Base-by-base conservation (phyloP, 345 rosid species). In the Mallotus nudiflorus region DNA sequence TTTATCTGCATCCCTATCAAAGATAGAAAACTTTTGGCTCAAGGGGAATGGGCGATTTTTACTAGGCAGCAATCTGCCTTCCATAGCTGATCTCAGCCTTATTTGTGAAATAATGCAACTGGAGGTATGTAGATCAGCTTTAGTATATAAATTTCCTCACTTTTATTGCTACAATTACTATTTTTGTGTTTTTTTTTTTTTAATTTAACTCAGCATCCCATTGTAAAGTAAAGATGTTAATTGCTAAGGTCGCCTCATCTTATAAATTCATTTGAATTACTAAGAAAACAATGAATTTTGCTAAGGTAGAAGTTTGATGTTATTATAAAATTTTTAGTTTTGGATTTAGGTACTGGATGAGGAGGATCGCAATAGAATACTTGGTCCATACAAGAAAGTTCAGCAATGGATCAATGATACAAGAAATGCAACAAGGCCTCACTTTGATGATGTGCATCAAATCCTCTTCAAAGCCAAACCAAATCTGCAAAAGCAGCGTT, bases 31-130 rank as follows among this genome's bases (percentile, higher is more conserved):
- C 15, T 50, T 88, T 53, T 89, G 98, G 98, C 94, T 93, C 51
- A 85, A 85, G 66, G 91, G 87, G 20, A 85, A 80, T 73, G 89
- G 88, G 19, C 82, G 77, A 37, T 93, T 87, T 81, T 73, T 89
- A 82, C 68, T 88, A 5, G 94, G 91, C 62, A 80, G 89, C 72
- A 86, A 86, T 83, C 96, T 87, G 68, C 94, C 94, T 46, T 85
- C 96, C 16, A 83, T 93, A 70, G 97, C 96, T 61, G 97, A 93
- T 81, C 84, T 93, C 57, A 87, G 88, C 86, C 90, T 93, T 28
- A 89, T 85, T 9, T 93, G 96, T 67, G 93, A 91, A 75, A 72
- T 91, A 71, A 89, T 79, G 90, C 96, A 88, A 69, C 85, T 89
- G 60, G 89, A 89, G 92, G 95, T 89, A 80, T 49, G 56, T 65